These are phyloP conservation scores for Cadophora luteo-olivacea DNA, from an alignment of 2,329 filamentous ascomycete genomes.

Conservation along the genomic window DNA sequence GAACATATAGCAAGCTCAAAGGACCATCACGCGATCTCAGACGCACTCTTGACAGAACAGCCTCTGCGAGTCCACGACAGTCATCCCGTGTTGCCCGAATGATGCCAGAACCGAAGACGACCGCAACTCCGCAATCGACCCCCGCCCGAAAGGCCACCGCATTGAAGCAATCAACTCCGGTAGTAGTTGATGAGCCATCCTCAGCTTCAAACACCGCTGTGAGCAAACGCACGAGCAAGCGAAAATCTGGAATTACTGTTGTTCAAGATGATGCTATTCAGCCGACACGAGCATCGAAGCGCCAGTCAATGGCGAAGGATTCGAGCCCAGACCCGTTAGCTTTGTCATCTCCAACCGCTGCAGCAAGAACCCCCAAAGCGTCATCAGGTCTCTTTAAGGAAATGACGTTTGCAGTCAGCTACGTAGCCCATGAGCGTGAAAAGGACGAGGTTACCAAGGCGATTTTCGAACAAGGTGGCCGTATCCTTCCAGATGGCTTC, in stretches of 20 bases:
- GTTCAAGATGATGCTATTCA: slow-evolving; percentile 1
- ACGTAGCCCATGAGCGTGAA: slow-evolving; percentile 60
- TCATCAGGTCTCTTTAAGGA: slow-evolving; percentile 66
- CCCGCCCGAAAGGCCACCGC: neutral
- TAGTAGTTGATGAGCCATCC: neutral
- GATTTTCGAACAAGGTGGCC: slow-evolving; percentile 76
- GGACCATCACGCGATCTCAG: slow-evolving; percentile 20
- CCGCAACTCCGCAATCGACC: slow-evolving; percentile 7
- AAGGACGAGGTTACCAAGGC: slow-evolving; percentile 64
- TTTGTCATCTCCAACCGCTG: slow-evolving; percentile 10
- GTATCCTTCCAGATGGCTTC: slow-evolving; percentile 76
- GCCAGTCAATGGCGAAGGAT: slow-evolving; percentile 31
- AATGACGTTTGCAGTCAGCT: slow-evolving; percentile 90
- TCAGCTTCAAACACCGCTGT: neutral
- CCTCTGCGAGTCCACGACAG: slow-evolving; percentile 15
- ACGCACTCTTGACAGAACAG: slow-evolving; percentile 1
- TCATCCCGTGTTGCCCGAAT: slow-evolving; percentile 20
- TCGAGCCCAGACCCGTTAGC: slow-evolving; percentile 39
- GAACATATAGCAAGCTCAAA: slow-evolving; percentile 26
- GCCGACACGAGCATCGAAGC: slow-evolving; percentile 33
- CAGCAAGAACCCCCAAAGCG: slow-evolving; percentile 7
- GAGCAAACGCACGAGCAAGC: slow-evolving; percentile 26
- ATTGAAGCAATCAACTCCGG: neutral
- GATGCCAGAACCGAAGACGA: neutral
- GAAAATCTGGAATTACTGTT: slow-evolving; percentile 20